Evolutionary conservation across 2,329 filamentous ascomycete species (phyloP), one percentile per base, ranked within the genome.

Genomic region (Beauveria asiatica): DNA sequence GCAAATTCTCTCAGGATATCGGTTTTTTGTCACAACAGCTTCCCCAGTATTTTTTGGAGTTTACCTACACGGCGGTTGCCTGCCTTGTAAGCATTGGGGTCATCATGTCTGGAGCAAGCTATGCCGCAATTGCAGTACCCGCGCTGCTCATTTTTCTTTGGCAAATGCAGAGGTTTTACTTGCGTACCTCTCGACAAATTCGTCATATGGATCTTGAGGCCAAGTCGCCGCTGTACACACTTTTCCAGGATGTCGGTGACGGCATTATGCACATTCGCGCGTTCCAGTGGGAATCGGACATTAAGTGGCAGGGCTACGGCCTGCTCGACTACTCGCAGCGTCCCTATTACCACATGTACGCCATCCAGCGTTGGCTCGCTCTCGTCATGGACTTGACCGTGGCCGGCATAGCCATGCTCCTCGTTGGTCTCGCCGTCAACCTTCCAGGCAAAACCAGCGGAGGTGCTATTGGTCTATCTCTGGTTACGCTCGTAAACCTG

Each of bases 321-420:
- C 70, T 81, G 0, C 68, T 84, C 1, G 78, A 84, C 62, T 67
- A 70, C 13, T 81, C 81, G 0, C 82, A 84, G 63, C 69, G 74
- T 33, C 81, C 82, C 1, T 80, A 78, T 56, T 85, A 85, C 65
- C 72, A 83, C 2, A 70, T 84, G 16, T 80, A 74, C 59, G 76
- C 76, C 42, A 75, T 82, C 13, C 82, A 85, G 65, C 74, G 80
- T 45, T 85, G 82, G 82, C 69, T 83, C 0, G 76, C 70, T 0
- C 67, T 83, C 1, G 77, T 80, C 2, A 65, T 83, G 11, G 77
- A 80, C 61, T 65, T 81, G 16, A 69, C 80, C 2, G 75, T 79
- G 2, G 73, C 76, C 0, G 74, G 66, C 3, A 70, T 80, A 23
- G 77, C 78, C 1, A 70, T 76, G 3, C 64, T 79, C 11, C 64